Percentiles rank a stretch among this genome's conserved stretches.
Evolutionary conservation across 176 grass and related monocot species (phyloP).

Genomic region (Triticum turgidum): DNA sequence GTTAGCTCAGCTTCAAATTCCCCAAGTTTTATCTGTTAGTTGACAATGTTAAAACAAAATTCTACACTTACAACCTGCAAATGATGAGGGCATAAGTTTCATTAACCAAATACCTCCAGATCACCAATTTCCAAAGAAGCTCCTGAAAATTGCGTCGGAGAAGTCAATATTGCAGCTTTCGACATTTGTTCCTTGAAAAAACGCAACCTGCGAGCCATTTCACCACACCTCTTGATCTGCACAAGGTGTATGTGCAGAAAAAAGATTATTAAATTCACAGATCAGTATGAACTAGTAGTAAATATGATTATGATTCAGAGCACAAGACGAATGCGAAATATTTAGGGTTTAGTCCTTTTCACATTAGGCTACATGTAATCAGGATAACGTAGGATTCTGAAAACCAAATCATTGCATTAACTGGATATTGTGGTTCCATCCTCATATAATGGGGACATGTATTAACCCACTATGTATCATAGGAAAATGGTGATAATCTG

Average conservation of each 20-base stretch:
- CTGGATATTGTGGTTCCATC: not conserved
- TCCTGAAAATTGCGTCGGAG: constrained; percentile 34
- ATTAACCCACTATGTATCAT: not conserved
- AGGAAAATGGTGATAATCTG: not conserved
- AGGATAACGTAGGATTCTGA: not conserved
- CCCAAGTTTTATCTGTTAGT: constrained; percentile 76
- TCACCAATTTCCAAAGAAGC: constrained; percentile 69
- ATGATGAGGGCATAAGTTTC: not conserved
- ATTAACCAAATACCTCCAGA: constrained; percentile 57
- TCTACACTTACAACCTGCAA: not conserved
- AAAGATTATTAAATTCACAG: constrained; percentile 5
- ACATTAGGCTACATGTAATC: not conserved
- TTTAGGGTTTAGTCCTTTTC: not conserved
- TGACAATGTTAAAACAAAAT: constrained; percentile 4
- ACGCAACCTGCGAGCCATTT: constrained; percentile 80
- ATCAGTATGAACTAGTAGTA: not conserved
- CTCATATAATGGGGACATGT: not conserved
- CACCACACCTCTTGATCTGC: constrained; percentile 88
- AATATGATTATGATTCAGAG: not conserved
- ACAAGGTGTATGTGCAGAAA: not conserved
- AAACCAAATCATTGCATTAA: not conserved
- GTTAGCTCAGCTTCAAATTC: constrained; percentile 82
- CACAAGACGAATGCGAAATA: not conserved
- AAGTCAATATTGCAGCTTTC: constrained; percentile 57
- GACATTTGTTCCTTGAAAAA: constrained; percentile 85